Base-by-base conservation (phyloP, 1,284 basidiomycete species). In the Ustilago tritici region DNA sequence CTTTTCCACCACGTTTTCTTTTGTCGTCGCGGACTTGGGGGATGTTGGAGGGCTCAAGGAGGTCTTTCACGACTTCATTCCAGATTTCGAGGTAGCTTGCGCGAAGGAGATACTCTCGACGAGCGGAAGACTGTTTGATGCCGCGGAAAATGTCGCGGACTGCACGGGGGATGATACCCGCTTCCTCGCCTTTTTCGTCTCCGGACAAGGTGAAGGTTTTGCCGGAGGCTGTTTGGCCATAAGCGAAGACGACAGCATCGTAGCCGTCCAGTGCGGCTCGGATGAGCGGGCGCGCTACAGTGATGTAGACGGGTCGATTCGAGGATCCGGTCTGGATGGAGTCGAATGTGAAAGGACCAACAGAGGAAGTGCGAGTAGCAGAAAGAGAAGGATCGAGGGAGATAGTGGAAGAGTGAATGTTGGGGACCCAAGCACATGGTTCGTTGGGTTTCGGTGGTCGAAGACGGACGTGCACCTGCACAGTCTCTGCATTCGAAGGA, bases 41-140 rank as follows among this genome's bases (percentile, higher is more conserved):
- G 8, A 74, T 66, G 89, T 90, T 90, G 6, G 91, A 90, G 0
- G 93, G 92, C 1, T 93, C 92, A 34, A 95, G 90, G 3, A 95
- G 88, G 82, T 95, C 95, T 74, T 94, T 90, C 70, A 99, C 93
- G 0, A 91, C 90, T 87, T 99, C 96, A 87, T 99, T 99, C 88
- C 98, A 98, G 61, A 98, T 95, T 82, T 98, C 95, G 52, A 98
- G 60, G 28, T 76, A 76, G 3, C 93, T 95, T 78, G 94, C 95
- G 11, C 96, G 91, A 1, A 99, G 90, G 14, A 99, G 90, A 86
- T 95, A 98, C 87, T 98, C 96, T 63, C 95, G 90, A 46, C 69
- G 56, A 0, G 65, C 62, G 17, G 78, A 76, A 31, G 69, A 72
- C 56, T 83, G 82, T 40, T 87, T 86, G 56, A 76, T 89, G 64